Conservation (phyloP, 129 eudicot species). For the Lactuca saligna region DNA sequence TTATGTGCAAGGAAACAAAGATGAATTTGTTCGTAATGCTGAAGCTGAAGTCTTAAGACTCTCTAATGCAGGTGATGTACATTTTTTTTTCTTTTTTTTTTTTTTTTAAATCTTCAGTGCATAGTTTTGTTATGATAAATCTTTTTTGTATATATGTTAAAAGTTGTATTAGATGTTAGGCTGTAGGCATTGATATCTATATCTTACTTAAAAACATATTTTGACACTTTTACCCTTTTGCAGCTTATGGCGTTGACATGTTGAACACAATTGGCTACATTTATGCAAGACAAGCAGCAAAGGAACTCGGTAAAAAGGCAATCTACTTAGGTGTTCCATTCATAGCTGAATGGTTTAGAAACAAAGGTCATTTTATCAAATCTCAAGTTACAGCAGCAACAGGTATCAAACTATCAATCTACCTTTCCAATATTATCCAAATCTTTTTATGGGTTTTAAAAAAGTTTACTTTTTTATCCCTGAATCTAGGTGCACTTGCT, state of each 20-base stretch:
- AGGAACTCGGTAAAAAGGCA: slow-evolving; percentile 95
- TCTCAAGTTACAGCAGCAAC: slow-evolving; percentile 99
- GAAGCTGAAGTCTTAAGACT: slow-evolving; percentile 88
- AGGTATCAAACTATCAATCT: slow-evolving; percentile 35
- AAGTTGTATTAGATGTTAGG: no score
- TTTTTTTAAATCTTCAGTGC: not conserved
- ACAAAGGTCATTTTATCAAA: slow-evolving; percentile 88
- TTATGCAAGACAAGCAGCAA: slow-evolving; percentile 85
- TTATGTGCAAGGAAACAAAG: slow-evolving; percentile 88
- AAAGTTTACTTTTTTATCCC: slow-evolving; percentile 14
- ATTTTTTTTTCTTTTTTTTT: not conserved
- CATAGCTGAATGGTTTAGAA: slow-evolving; percentile 97
- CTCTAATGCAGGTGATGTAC: slow-evolving; percentile 73
- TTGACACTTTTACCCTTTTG: slow-evolving; percentile 3
- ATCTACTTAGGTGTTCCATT: slow-evolving; percentile 85
- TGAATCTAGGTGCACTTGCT: slow-evolving; percentile 77
- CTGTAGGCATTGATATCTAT: no score
- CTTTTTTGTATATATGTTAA: no score
- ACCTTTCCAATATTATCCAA: not conserved
- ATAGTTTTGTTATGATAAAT: not conserved
- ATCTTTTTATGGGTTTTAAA: not conserved
- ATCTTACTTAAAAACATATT: no score
- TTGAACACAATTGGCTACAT: slow-evolving; percentile 93
- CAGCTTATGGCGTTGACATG: slow-evolving; percentile 99
- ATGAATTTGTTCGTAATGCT: slow-evolving; percentile 62